Evolutionary conservation across 1,284 basidiomycete genomes (phyloP), one percentile per base, ranked within the genome.

Genomic region (Moniliophthora roreri): DNA sequence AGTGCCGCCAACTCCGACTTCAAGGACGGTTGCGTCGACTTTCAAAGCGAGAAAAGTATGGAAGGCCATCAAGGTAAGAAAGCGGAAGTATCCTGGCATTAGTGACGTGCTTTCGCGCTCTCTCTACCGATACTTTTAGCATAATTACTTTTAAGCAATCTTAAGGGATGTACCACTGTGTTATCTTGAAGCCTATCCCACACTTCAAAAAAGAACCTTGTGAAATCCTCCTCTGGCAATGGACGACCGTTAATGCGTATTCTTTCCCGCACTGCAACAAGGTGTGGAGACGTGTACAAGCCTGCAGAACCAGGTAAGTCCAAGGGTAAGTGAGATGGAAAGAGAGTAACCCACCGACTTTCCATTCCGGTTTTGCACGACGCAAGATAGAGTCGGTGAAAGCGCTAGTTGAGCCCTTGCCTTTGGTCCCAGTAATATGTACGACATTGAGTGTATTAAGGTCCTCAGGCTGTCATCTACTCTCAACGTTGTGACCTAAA

Each of bases 371-470:
- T 58, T 70, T 79, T 7, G 76, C 69, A 59, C 80, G 76, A 26
- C 86, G 81, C 52, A 93, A 69, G 50, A 91, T 82, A 6, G 87
- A 90, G 66, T 93, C 87, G 2, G 83, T 81, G 63, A 99, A 99
- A 1, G 97, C 96, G 54, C 91, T 93, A 0, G 97, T 97, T 2
- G 95, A 98, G 2, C 97, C 97, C 69, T 99, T 99, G 42, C 97
- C 97, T 72, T 99, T 99, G 4, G 97, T 99, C 2, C 97, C 97
- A 11, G 97, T 96, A 64, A 99, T 88, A 74, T 99, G 97, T 32
- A 99, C 83, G 52, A 95, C 93, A 69, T 98, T 97, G 58, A 99
- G 78, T 45, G 74, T 73, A 69, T 99, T 95, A 50, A 99, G 77
- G 61, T 95, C 88, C 50, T 81, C 73, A 23, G 91, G 83, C 93